Evolutionary conservation across 129 eudicot species (phyloP).

Genomic region (Chrysanthemum seticuspe): DNA sequence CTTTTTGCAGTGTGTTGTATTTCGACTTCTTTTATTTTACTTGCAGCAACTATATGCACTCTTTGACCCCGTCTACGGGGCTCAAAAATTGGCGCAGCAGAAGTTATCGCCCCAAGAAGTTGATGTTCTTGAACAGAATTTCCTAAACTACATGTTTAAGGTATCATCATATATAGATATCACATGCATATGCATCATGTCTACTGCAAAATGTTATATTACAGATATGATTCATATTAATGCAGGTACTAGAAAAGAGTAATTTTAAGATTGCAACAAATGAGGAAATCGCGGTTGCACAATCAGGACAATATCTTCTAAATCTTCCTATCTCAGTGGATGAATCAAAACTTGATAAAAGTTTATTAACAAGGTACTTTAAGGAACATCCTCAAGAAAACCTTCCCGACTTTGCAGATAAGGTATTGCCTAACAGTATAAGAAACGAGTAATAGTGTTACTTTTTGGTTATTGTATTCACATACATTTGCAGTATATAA

Average conservation of each 20-base stretch:
- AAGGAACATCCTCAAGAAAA: constrained; percentile 65
- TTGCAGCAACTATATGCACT: constrained; percentile 74
- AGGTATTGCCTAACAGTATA: constrained; percentile 40
- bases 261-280: constrained; percentile 76
- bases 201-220: background rate
- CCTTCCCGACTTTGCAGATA: constrained; percentile 92
- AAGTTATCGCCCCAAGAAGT: constrained; percentile 47
- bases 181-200: background rate
- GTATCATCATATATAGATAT: constrained; percentile 24
- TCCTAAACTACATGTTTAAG: constrained; percentile 49
- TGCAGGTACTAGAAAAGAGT: constrained; percentile 85
- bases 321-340: constrained; percentile 95
- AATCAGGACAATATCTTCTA: constrained; percentile 84
- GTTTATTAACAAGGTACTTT: constrained; percentile 65
- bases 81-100: constrained; percentile 63
- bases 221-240: background rate
- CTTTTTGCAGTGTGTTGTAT: background rate
- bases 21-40: background rate
- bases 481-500: constrained; percentile 55
- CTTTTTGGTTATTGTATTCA: background rate
- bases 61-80: constrained; percentile 73
- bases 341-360: constrained; percentile 92
- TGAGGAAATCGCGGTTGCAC: constrained; percentile 87
- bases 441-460: background rate
- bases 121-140: constrained; percentile 37